These are phyloP conservation scores for Cladophialophora yegresii DNA, from an alignment of 2,329 filamentous ascomycete species.

Conservation along the genomic window DNA sequence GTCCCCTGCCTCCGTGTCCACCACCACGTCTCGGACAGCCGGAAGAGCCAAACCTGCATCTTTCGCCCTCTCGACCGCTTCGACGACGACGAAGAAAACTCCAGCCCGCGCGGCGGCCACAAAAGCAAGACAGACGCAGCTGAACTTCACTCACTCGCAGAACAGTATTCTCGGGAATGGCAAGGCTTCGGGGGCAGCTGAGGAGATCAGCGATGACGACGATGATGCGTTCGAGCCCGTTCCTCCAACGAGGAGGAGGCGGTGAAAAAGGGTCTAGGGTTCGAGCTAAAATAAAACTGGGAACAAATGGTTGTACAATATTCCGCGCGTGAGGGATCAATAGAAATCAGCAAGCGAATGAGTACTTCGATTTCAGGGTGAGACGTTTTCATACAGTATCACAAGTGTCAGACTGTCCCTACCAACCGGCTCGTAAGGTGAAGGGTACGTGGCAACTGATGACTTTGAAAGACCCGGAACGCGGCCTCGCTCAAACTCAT, in stretches of 20 bases:
- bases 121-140: constrained; percentile 42
- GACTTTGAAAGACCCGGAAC: neutral
- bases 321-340: neutral
- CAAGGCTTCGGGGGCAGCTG: constrained; percentile 13
- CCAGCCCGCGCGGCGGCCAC: constrained; percentile 40
- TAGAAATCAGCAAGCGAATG: neutral
- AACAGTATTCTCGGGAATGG: constrained; percentile 35
- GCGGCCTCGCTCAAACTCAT: neutral
- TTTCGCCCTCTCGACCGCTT: constrained; percentile 8
- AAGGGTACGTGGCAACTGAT: neutral
- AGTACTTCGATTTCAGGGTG: neutral
- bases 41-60: constrained; percentile 9
- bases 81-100: constrained; percentile 41
- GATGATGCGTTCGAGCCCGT: constrained; percentile 52
- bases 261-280: constrained; percentile 9
- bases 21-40: constrained; percentile 4
- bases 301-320: neutral
- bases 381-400: neutral
- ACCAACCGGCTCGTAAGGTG: neutral
- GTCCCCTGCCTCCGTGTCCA: constrained; percentile 2
- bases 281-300: neutral
- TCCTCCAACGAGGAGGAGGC: constrained; percentile 33
- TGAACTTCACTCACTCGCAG: constrained; percentile 48
- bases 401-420: neutral
- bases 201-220: constrained; percentile 38